Evolutionary conservation across 352 stramenopile genomes (phyloP), one percentile per base, ranked within the genome.

Genomic region (Phytophthora parvispora): DNA sequence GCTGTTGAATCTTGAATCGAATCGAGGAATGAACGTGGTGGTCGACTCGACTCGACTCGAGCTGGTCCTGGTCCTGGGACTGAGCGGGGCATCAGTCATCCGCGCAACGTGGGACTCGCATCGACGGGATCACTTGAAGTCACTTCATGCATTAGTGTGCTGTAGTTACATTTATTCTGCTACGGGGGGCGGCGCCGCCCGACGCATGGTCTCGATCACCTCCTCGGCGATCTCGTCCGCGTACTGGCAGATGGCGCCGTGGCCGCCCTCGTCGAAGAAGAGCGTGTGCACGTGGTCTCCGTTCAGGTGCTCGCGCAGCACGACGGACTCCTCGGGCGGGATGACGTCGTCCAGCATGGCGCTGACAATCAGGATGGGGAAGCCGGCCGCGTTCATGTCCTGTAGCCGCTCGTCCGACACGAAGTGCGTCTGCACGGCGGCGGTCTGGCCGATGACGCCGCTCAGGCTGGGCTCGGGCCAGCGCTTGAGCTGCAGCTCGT

Each of bases 331-430:
- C 7, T 61, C 51, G 1, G 71, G 45, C 10, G 74, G 77, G 42
- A 90, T 88, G n/a, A 88, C 55, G 49, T 79, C 63, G 69, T 90
- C 82, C 8, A 79, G 29, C 59, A 77, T 74, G 20, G 70, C 72
- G 51, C 82, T 83, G 48, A 90, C 60, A 31, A 90, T 79, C 13
- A 88, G 56, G 25, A 90, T 77, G 0, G 80, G 82, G 57, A 87
- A 90, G 0, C 71, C 80, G 2, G 63, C 60, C 13, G 75, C 54
- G 49, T 75, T 77, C 42, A 90, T 84, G 24, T 62, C 58, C 16
- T 64, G 70, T 36, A 90, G 67, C 18, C 80, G 68, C 55, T 81
- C 80, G 55, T 87, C 73, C 38, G 75, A 83, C 32, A 88, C 71
- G 48, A 75, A 86, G 59, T 90, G 82, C 4, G 79, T 83, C 31